These are phyloP conservation scores for Lactifluus echinatus DNA, from an alignment of 768 basidiomycete genomes.

Conservation along the genomic window DNA sequence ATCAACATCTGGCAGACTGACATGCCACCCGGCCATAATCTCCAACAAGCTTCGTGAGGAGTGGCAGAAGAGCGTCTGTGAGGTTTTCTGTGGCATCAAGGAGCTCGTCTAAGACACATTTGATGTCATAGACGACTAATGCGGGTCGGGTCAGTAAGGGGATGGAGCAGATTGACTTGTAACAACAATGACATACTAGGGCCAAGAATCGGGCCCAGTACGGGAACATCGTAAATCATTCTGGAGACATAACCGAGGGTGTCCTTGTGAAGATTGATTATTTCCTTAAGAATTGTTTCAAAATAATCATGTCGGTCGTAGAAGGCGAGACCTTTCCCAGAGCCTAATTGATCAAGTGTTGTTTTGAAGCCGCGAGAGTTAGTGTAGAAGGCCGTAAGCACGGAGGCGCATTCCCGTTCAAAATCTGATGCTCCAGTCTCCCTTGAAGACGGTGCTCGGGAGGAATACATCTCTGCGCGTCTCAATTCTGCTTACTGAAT, in stretches of 20 bases:
- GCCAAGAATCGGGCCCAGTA: conserved; percentile 42
- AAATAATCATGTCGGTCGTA: conserved; percentile 38
- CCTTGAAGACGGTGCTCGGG: conserved; percentile 24
- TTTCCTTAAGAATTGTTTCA: conserved; percentile 42
- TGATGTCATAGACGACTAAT: conserved; percentile 49
- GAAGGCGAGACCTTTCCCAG: conserved; percentile 43
- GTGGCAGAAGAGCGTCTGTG: conserved; percentile 37
- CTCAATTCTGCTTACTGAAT: not conserved
- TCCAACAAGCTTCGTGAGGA: conserved; percentile 26
- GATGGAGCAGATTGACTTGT: not conserved
- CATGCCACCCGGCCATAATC: conserved; percentile 23
- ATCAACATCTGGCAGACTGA: conserved; percentile 19
- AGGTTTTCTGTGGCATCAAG: conserved; percentile 43
- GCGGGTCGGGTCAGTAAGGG: conserved; percentile 1
- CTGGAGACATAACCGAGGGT: conserved; percentile 28
- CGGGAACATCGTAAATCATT: conserved; percentile 34
- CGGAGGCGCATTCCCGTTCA: conserved; percentile 31
- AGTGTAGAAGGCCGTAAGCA: conserved; percentile 30
- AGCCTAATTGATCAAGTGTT: conserved; percentile 25
- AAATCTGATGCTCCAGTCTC: conserved; percentile 31
- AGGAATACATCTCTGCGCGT: conserved; percentile 21
- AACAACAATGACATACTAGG: conserved; percentile 33
- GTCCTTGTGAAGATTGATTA: conserved; percentile 43
- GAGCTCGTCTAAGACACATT: conserved; percentile 47
- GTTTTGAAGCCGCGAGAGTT: conserved; percentile 28